phyloP scores from a whole-genome alignment of 208 protist genomes.

The Trypanosoma melophagium region DNA sequence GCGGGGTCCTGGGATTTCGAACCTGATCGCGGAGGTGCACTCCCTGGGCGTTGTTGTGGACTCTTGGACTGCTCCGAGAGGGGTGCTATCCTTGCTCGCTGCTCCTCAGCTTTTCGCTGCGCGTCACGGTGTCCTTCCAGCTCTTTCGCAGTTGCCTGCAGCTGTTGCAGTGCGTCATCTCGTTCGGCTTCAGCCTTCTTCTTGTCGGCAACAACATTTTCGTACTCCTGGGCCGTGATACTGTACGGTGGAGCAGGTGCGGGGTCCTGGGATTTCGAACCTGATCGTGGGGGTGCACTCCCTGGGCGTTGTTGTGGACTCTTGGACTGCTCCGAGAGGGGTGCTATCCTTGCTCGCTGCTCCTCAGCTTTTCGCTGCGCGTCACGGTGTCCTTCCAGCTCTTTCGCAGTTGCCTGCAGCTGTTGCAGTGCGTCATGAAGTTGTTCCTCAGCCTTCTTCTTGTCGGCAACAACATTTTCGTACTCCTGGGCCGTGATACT shows the following conservation, averaged over 20 bases:
- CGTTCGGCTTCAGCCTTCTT: conserved; percentile 17
- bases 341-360: not conserved
- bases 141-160: not conserved
- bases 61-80: too few relatives aligned
- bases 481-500: conserved; percentile 6
- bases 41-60: too few relatives aligned
- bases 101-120: too few relatives aligned
- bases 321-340: too few relatives aligned
- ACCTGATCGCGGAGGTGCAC: too few relatives aligned
- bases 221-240: conserved; percentile 7
- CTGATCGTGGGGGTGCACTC: too few relatives aligned
- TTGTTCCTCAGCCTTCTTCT: conserved; percentile 6
- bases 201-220: not conserved
- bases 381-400: not conserved
- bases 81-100: too few relatives aligned
- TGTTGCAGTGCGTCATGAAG: conserved; percentile 9
- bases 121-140: too few relatives aligned
- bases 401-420: not conserved
- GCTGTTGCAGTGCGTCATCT: conserved; percentile 3
- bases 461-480: not conserved
- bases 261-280: too few relatives aligned
- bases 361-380: not conserved
- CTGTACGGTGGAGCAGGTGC: not conserved
- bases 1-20: too few relatives aligned
- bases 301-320: too few relatives aligned